Evolutionary conservation across 371 early-diverging fungal genomes (phyloP), one percentile per base, ranked within the genome.

Genomic region (Saksenaea oblongispora): DNA sequence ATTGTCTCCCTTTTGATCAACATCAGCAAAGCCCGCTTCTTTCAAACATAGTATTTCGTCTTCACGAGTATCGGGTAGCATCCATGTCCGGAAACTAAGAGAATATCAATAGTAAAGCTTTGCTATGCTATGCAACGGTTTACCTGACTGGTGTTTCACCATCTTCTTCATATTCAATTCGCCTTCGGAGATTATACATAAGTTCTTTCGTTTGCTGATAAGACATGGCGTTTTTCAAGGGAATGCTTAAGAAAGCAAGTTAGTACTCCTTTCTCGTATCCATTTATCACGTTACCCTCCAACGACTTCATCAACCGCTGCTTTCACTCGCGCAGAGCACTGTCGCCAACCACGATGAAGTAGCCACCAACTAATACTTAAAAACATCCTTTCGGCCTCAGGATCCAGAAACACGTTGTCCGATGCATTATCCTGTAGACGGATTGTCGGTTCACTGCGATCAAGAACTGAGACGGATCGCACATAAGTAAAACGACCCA

Each of bases 311-410:
- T 90, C 82, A 3, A 94, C 91, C 0, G 90, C 92, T 5, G 69
- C 71, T 17, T 80, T 72, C 9, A 97, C 89, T 39, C 82, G 73
- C 35, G 75, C 82, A 57, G 89, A 86, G 63, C 87, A 85, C n/a
- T 67, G 58, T 61, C 84, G 88, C 94, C 95, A 95, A 0, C 96
- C 97, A 62, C 87, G 85, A 73, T 98, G 92, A 67, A 98, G 71
- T 35, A 98, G 71, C 89, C 92, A 96, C 94, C 95, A 97, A 70
- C 88, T 91, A 64, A 91, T 88, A 57, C 93, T 92, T 66, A 98
- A 67, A 70, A 89, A 98, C 82, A 89, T 85, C 56, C 90, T 84
- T 70, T 95, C 94, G 1, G 85, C 84, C 51, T 89, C 83, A 24
- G 72, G 71, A 63, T 76, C 76, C 62, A 77, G 76, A 68, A 78